phyloP scores from a whole-genome alignment of 192 early-diverging fungal genomes.

The Coemansia sp. region DNA sequence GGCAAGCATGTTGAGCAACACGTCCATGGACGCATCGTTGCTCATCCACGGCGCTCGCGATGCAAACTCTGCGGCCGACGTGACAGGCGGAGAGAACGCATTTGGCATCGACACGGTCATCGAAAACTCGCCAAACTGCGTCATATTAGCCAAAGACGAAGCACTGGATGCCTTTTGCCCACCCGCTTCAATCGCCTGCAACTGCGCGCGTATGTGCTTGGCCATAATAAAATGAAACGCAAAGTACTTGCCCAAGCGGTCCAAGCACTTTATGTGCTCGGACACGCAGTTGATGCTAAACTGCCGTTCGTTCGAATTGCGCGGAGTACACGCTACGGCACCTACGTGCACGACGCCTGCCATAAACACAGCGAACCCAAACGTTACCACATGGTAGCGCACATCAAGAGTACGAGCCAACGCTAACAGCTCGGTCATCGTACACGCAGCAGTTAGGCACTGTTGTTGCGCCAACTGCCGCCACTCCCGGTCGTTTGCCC shows the following conservation, averaged over 20 bases:
- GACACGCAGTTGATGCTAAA: constrained; percentile 54
- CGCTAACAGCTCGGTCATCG: constrained; percentile 49
- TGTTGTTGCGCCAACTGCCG: constrained; percentile 51
- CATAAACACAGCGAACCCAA: constrained; percentile 55
- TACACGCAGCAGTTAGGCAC: constrained; percentile 52
- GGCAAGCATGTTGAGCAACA: constrained; percentile 24
- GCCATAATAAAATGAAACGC: constrained; percentile 56
- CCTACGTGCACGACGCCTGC: constrained; percentile 54
- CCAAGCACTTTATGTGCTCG: constrained; percentile 47
- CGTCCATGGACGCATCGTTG: constrained; percentile 19
- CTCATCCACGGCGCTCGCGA: no score
- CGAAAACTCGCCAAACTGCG: no score
- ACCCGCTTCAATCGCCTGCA: constrained; percentile 44
- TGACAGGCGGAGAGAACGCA: no score
- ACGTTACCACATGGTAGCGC: constrained; percentile 51
- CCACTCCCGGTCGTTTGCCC: constrained; percentile 28
- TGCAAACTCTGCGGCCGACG: no score
- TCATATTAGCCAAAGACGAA: no score
- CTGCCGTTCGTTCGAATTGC: constrained; percentile 46
- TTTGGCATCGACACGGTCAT: no score
- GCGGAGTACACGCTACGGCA: constrained; percentile 43
- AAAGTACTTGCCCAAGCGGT: constrained; percentile 51
- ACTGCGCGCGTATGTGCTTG: constrained; percentile 54
- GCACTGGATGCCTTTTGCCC: background rate
- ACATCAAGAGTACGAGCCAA: constrained; percentile 40